phyloP scores from a whole-genome alignment of 441 rosid genomes.

The California macrophylla region DNA sequence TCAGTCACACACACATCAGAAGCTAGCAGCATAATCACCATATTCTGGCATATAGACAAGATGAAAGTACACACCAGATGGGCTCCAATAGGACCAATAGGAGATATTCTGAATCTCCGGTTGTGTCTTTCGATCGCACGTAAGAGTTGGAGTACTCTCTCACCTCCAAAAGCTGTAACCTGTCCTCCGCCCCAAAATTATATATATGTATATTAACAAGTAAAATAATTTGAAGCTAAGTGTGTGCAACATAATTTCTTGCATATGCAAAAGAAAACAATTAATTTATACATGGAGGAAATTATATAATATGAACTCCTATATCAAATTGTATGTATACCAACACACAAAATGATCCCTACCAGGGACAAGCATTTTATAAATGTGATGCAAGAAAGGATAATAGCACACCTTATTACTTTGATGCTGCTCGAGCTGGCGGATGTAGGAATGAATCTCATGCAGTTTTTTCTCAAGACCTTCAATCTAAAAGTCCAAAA shows the following conservation, averaged over 20 bases:
- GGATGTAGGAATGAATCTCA: slow-evolving; percentile 32
- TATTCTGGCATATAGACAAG: background rate
- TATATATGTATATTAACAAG: background rate
- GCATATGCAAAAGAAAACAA: slow-evolving; percentile 8
- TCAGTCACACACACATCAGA: slow-evolving; percentile 6
- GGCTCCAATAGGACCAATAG: slow-evolving; percentile 95
- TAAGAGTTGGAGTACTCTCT: slow-evolving; percentile 68
- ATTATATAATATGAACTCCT: background rate
- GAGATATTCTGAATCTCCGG: slow-evolving; percentile 53
- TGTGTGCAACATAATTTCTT: slow-evolving; percentile 1
- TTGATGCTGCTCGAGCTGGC: slow-evolving; percentile 46
- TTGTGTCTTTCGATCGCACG: slow-evolving; percentile 62
- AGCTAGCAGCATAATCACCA: slow-evolving; percentile 4
- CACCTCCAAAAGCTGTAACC: slow-evolving; percentile 99
- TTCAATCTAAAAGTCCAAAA: slow-evolving; percentile 42
- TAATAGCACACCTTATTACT: slow-evolving; percentile 59
- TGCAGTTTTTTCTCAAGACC: slow-evolving; percentile 36
- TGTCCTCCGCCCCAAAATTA: slow-evolving; percentile 17
- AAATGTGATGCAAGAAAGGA: slow-evolving; percentile 16
- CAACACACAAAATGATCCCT: slow-evolving; percentile 2
- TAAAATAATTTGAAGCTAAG: background rate
- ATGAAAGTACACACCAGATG: slow-evolving; percentile 57
- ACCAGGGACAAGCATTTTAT: background rate
- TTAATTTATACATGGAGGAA: background rate
- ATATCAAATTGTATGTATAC: background rate